Percentiles rank a stretch among this genome's conserved stretches.
These are phyloP conservation scores for Dalbergia cochinchinensis DNA, from an alignment of 306 rosid genomes.

Conservation along the genomic window DNA sequence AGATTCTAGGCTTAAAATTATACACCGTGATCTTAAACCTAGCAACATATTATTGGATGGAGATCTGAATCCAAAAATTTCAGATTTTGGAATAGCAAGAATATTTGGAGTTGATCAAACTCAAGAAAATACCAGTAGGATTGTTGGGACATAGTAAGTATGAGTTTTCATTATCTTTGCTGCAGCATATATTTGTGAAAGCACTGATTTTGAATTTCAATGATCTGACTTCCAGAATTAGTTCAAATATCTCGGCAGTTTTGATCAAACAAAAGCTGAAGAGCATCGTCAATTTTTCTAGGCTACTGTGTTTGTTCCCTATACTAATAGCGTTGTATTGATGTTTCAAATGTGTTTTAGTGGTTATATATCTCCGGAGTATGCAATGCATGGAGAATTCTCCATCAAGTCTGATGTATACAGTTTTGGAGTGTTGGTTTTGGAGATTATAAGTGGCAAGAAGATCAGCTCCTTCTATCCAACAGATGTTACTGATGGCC, in stretches of 20 bases:
- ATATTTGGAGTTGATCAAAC: too few relatives aligned
- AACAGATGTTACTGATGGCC: conserved; percentile 27
- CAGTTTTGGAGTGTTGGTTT: conserved; percentile 47
- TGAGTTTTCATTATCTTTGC: background rate
- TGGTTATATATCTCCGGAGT: conserved; percentile 48
- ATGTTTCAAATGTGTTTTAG: conserved; percentile 15
- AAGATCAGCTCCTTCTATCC: conserved; percentile 43
- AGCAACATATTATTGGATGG: too few relatives aligned
- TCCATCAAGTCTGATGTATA: conserved; percentile 47
- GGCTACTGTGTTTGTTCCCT: background rate
- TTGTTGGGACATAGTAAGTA: conserved; percentile 68
- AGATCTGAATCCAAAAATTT: too few relatives aligned
- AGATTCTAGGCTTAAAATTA: too few relatives aligned
- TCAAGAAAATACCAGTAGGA: too few relatives aligned
- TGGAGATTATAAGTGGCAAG: conserved; percentile 55
- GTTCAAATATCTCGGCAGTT: conserved; percentile 2
- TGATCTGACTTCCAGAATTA: background rate
- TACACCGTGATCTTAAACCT: too few relatives aligned
- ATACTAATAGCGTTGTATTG: background rate
- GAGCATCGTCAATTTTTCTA: background rate
- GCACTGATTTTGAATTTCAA: background rate
- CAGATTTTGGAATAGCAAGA: too few relatives aligned
- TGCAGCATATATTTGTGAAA: background rate
- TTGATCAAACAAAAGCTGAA: background rate
- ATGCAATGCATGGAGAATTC: conserved; percentile 40